Evolutionary conservation across 1,284 basidiomycete genomes (phyloP).

Genomic region (Cystobasidium pallidum): DNA sequence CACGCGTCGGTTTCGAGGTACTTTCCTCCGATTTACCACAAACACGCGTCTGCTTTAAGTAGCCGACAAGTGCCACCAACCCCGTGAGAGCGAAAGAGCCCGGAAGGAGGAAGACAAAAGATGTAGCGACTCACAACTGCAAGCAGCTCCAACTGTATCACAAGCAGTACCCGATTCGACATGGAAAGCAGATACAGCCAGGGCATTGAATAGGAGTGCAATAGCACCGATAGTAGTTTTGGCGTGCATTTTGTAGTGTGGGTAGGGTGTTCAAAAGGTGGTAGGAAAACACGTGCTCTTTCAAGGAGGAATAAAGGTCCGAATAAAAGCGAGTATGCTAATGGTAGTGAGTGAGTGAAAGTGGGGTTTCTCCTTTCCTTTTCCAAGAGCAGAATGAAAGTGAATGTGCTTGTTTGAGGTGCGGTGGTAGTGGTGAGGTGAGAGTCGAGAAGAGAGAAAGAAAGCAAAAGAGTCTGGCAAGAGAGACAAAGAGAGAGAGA

Average conservation of each 20-base stretch:
- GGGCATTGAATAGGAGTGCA: conserved; percentile 32
- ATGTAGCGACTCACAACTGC: conserved; percentile 43
- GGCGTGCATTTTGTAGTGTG: conserved; percentile 29
- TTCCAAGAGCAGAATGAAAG: too few species aligned
- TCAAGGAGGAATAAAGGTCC: background rate
- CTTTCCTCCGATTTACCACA: too few species aligned
- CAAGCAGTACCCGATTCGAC: conserved; percentile 38
- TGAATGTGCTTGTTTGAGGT: background rate
- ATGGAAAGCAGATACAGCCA: conserved; percentile 40
- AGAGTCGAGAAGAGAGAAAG: conserved; percentile 16
- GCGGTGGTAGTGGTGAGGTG: background rate
- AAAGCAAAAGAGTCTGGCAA: background rate
- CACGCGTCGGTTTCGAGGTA: too few species aligned
- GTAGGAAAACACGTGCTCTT: background rate
- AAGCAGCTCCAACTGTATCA: conserved; percentile 34
- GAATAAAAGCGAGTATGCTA: conserved; percentile 4
- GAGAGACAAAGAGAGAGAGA: background rate
- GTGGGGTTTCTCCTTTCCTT: background rate
- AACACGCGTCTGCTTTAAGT: conserved; percentile 4
- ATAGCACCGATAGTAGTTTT: conserved; percentile 36
- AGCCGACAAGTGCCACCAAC: too few species aligned
- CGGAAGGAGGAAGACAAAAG: too few species aligned
- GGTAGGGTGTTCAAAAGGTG: conserved; percentile 1
- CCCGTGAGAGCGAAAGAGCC: background rate
- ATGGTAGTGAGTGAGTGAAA: conserved; percentile 21